phyloP scores from a whole-genome alignment of 495 filamentous ascomycete genomes.

The Daldinia childiae region DNA sequence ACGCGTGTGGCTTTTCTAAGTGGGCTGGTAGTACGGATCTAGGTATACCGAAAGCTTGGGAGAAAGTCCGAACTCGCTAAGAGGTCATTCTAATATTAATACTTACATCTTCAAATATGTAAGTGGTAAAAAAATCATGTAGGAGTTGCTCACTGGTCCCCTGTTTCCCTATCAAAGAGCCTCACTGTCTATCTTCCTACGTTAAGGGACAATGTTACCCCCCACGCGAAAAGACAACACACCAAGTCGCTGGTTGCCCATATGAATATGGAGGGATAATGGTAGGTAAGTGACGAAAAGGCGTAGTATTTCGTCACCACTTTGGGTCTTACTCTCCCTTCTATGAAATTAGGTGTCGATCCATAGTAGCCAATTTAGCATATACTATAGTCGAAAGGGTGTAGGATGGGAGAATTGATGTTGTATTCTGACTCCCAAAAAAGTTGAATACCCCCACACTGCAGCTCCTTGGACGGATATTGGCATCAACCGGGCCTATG shows the following conservation, averaged over 20 bases:
- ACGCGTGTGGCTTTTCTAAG: conserved; percentile 29
- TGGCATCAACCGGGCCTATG: conserved; percentile 46
- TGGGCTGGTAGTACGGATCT: conserved; percentile 32
- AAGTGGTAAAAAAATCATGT: conserved; percentile 24
- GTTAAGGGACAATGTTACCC: conserved; percentile 33
- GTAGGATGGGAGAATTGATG: conserved; percentile 28
- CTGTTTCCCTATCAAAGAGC: conserved; percentile 30
- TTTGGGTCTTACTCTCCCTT: conserved; percentile 15
- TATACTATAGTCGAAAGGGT: conserved; percentile 7
- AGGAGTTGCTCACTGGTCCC: conserved; percentile 4
- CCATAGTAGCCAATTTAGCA: conserved; percentile 9
- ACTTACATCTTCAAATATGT: not conserved
- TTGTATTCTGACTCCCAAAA: conserved; percentile 31
- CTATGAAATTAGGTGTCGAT: conserved; percentile 12
- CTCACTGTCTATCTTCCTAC: conserved; percentile 34
- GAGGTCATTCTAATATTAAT: not conserved
- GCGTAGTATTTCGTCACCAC: conserved; percentile 31
- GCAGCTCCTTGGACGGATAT: conserved; percentile 16
- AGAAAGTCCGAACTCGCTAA: conserved; percentile 18
- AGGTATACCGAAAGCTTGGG: conserved; percentile 23
- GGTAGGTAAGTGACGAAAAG: conserved; percentile 13
- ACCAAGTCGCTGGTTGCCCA: conserved; percentile 22
- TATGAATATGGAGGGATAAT: conserved; percentile 28
- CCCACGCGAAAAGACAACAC: conserved; percentile 20
- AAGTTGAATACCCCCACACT: conserved; percentile 34